Conservation (phyloP, 441 rosid species). For the Adansonia gregorii region DNA sequence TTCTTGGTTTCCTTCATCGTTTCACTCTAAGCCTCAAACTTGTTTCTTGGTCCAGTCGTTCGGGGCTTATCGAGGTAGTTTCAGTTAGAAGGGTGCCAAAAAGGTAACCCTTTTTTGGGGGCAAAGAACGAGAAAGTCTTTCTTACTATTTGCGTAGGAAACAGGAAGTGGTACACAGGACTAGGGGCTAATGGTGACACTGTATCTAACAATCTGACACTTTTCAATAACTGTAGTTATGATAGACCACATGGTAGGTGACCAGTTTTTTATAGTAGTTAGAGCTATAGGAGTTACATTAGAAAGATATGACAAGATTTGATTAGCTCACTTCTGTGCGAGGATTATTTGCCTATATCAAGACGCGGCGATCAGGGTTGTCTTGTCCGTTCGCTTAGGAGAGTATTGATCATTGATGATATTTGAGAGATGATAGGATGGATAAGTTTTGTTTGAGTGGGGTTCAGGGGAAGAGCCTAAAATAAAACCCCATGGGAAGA, state of each 20-base stretch:
- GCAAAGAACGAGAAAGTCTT: too few relatives aligned
- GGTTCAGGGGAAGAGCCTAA: too few relatives aligned
- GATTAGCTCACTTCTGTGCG: neutral
- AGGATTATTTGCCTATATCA: neutral
- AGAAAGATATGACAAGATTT: neutral
- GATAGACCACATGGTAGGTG: neutral
- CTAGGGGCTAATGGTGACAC: neutral
- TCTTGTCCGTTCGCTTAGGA: neutral
- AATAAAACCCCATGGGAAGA: too few relatives aligned
- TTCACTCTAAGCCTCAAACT: neutral
- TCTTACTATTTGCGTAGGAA: neutral
- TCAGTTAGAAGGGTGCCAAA: neutral
- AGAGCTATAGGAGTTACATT: neutral
- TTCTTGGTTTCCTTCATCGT: constrained; percentile 52
- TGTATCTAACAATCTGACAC: neutral
- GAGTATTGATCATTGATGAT: neutral
- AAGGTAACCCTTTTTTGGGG: neutral
- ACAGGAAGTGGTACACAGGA: too few relatives aligned
- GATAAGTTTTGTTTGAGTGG: too few relatives aligned
- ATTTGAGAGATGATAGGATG: too few relatives aligned
- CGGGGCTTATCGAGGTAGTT: neutral
- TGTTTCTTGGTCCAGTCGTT: neutral
- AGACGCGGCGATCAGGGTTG: neutral
- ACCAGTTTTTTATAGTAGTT: neutral
- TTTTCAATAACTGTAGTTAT: neutral